Evolutionary conservation across 169 alveolate species (phyloP).

Genomic region (Neospora caninum): DNA sequence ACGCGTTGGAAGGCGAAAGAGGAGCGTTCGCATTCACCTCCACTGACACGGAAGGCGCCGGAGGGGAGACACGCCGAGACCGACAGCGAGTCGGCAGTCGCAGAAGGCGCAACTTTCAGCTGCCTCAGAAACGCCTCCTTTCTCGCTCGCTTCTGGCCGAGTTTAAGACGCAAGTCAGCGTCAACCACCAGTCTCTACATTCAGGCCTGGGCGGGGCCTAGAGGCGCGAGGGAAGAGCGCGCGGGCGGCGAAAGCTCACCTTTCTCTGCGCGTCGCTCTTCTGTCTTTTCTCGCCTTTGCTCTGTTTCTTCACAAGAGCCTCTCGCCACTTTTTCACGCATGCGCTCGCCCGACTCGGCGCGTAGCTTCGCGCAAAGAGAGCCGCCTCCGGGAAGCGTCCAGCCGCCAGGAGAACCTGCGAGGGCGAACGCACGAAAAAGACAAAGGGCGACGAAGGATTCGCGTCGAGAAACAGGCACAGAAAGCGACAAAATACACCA

Average conservation of each 20-base stretch:
- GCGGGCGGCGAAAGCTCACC: background rate
- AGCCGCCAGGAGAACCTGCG: constrained; percentile 9
- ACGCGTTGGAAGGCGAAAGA: no score
- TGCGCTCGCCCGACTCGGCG: background rate
- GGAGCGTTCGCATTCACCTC: background rate
- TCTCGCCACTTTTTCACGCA: constrained; percentile 42
- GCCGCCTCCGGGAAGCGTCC: constrained; percentile 44
- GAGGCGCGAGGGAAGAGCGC: background rate
- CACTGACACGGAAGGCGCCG: no score
- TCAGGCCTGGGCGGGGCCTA: no score
- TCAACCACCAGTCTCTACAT: no score
- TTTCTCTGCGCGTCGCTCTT: background rate
- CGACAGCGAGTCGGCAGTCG: no score
- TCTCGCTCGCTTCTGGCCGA: no score
- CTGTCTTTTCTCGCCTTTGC: background rate
- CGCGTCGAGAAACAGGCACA: background rate
- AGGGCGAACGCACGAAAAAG: background rate
- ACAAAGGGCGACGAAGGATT: background rate
- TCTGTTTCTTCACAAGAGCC: background rate
- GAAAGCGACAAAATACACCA: background rate
- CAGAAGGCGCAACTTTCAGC: no score
- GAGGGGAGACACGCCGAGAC: no score
- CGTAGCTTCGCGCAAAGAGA: constrained; percentile 44
- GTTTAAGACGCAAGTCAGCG: no score
- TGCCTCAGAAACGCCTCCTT: no score